Percentiles rank a stretch among this genome's conserved stretches.
Conservation (phyloP, 805 yeast species). For the Saturnispora quitensis region DNA sequence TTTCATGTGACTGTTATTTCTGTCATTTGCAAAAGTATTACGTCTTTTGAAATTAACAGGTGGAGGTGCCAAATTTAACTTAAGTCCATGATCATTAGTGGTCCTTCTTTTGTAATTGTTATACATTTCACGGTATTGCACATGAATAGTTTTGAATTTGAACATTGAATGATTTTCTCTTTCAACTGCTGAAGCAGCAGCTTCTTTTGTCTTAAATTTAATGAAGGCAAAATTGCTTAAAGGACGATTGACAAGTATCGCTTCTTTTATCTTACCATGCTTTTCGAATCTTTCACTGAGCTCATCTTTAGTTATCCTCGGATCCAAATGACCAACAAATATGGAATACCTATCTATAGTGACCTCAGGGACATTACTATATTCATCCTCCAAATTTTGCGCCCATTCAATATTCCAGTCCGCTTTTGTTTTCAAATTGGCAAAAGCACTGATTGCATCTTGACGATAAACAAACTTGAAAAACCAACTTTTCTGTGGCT, state of each 20-base stretch:
- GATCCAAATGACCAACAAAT: conserved; percentile 69
- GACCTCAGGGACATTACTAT: conserved; percentile 28
- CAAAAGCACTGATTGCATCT: conserved; percentile 82
- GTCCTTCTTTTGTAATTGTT: conserved; percentile 27
- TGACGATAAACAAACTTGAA: conserved; percentile 72
- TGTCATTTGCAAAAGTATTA: conserved; percentile 14
- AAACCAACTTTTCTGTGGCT: conserved; percentile 43
- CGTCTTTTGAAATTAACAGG: conserved; percentile 56
- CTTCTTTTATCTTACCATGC: conserved; percentile 58
- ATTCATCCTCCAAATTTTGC: conserved; percentile 57
- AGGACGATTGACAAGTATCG: conserved; percentile 45
- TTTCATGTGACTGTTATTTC: not conserved
- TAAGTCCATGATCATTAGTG: conserved; percentile 20
- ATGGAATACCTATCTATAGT: conserved; percentile 61
- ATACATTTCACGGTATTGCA: conserved; percentile 65
- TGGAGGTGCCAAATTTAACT: conserved; percentile 59
- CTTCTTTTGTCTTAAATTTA: conserved; percentile 49
- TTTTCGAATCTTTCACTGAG: conserved; percentile 49
- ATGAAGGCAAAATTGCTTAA: conserved; percentile 64
- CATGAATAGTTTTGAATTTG: conserved; percentile 69
- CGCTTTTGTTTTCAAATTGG: conserved; percentile 47
- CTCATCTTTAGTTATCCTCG: conserved; percentile 44
- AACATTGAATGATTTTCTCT: conserved; percentile 75
- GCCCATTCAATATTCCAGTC: conserved; percentile 76
- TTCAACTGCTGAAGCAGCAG: conserved; percentile 85